Evolutionary conservation across 2,329 filamentous ascomycete genomes (phyloP).

Genomic region (Pseudogymnoascus sp.): DNA sequence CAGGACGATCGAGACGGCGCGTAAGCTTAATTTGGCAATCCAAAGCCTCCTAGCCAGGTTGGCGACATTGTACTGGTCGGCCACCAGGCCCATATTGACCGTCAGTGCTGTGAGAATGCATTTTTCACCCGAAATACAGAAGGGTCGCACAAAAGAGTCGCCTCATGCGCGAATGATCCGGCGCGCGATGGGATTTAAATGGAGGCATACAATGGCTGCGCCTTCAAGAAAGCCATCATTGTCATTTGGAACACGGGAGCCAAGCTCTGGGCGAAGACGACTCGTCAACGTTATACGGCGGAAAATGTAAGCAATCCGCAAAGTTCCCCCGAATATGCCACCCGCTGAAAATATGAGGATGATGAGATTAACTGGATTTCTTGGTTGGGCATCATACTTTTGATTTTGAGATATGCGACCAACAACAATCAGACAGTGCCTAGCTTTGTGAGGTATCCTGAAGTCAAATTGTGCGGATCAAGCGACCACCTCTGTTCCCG

Average conservation of each 20-base stretch:
- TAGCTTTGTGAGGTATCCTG: neutral
- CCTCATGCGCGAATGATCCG: neutral
- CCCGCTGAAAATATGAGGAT: neutral
- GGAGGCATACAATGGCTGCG: too few relatives aligned
- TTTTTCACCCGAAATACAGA: neutral
- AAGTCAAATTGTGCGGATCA: neutral
- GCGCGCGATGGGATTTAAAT: neutral
- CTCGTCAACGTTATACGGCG: too few relatives aligned
- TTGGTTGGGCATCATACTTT: neutral
- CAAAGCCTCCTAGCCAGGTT: neutral
- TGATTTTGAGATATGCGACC: neutral
- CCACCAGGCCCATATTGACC: neutral
- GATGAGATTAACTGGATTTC: neutral
- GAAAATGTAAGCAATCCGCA: neutral
- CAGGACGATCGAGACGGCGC: neutral
- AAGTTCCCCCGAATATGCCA: neutral
- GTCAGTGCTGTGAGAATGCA: neutral
- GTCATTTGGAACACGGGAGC: too few relatives aligned
- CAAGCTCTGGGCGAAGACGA: too few relatives aligned
- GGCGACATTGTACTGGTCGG: neutral
- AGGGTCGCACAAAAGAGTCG: neutral
- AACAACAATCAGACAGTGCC: too few relatives aligned
- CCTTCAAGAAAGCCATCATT: too few relatives aligned
- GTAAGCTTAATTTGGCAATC: neutral
- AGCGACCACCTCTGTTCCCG: too few relatives aligned